These are phyloP conservation scores for Macrotyloma uniflorum DNA, from an alignment of 306 rosid genomes.

Conservation along the genomic window DNA sequence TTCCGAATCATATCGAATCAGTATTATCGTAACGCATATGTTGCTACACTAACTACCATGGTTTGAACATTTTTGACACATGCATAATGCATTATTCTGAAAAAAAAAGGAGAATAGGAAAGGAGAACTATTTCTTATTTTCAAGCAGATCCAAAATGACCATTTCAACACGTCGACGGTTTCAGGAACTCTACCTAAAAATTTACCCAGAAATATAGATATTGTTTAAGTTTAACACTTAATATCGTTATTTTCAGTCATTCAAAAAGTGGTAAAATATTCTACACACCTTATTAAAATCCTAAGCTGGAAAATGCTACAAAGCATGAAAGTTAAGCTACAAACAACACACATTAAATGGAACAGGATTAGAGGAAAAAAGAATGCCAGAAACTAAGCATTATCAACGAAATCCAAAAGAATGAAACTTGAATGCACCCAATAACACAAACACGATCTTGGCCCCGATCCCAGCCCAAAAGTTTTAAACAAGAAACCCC, in stretches of 20 bases:
- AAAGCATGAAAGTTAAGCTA: background rate
- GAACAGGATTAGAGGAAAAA: background rate
- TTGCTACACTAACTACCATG: too few relatives aligned
- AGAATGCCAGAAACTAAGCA: background rate
- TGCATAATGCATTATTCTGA: background rate
- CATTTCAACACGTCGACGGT: background rate
- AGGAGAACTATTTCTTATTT: background rate
- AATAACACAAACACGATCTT: background rate
- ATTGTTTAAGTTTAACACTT: conserved; percentile 5
- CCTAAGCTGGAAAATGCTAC: background rate
- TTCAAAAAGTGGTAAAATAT: background rate
- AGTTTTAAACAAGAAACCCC: conserved; percentile 10
- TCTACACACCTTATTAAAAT: background rate
- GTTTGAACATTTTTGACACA: background rate
- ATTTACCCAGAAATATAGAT: background rate
- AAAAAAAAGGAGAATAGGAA: conserved; percentile 3
- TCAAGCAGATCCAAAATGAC: conserved; percentile 4
- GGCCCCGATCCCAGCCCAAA: background rate
- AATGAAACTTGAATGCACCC: background rate
- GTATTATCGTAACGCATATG: too few relatives aligned
- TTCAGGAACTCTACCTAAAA: background rate
- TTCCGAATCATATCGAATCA: too few relatives aligned
- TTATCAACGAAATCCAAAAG: conserved; percentile 14
- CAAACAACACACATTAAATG: background rate
- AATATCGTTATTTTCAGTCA: background rate